Conservation (phyloP, 768 basidiomycete species). For the Serendipita sp. region DNA sequence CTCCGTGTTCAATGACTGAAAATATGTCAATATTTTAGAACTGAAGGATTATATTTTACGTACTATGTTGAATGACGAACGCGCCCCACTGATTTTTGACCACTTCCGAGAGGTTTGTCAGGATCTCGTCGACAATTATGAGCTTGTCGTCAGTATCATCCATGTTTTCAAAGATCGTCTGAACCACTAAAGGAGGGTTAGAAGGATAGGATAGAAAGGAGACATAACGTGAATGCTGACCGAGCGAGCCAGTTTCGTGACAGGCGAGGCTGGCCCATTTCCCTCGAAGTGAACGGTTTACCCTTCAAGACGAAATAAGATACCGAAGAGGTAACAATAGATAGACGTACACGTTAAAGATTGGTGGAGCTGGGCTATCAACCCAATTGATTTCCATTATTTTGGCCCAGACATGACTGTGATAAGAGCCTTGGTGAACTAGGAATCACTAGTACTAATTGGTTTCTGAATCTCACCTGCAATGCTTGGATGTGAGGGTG, state of each 20-base stretch:
- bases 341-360: conserved; percentile 60
- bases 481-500: conserved; percentile 75
- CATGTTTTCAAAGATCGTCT: conserved; percentile 15
- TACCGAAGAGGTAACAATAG: background rate
- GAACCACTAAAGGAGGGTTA: conserved; percentile 10
- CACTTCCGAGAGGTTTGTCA: conserved; percentile 68
- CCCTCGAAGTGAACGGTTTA: conserved; percentile 74
- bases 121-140: conserved; percentile 14
- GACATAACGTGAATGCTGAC: conserved; percentile 23
- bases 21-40: background rate
- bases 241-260: conserved; percentile 76
- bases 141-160: conserved; percentile 12
- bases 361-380: conserved; percentile 65
- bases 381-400: conserved; percentile 83
- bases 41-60: conserved; percentile 16
- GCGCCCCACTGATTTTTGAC: conserved; percentile 82
- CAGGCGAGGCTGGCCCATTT: conserved; percentile 83
- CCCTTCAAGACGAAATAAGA: conserved; percentile 27
- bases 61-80: conserved; percentile 75
- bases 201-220: background rate
- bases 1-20: conserved; percentile 72
- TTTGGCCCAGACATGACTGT: conserved; percentile 87
- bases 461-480: background rate
- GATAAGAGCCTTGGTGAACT: conserved; percentile 16
- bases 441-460: background rate